Evolutionary conservation across 129 eudicot genomes (phyloP).

Genomic region (Silybum marianum): DNA sequence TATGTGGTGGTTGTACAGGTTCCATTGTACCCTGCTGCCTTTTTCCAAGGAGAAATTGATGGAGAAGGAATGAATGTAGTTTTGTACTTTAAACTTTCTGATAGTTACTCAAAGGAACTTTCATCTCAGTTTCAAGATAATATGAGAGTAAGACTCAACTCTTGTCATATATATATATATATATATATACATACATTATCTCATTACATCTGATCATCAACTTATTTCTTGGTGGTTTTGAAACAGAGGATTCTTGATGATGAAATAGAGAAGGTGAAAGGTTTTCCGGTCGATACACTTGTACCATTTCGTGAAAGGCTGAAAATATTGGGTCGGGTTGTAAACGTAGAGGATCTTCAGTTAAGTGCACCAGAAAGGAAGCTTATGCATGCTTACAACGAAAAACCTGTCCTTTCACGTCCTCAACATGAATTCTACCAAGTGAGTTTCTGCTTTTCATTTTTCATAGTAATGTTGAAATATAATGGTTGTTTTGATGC

Average conservation of each 20-base stretch:
- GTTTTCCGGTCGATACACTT: constrained; percentile 69
- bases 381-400: constrained; percentile 90
- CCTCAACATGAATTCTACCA: constrained; percentile 91
- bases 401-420: constrained; percentile 95
- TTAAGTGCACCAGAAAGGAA: constrained; percentile 81
- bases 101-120: constrained; percentile 74
- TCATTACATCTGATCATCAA: neutral
- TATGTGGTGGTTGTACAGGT: constrained; percentile 44
- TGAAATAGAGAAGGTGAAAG: constrained; percentile 86
- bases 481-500: too few relatives aligned
- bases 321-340: constrained; percentile 93
- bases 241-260: constrained; percentile 74
- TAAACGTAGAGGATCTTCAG: constrained; percentile 87
- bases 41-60: constrained; percentile 84
- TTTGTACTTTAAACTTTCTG: constrained; percentile 83
- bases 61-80: constrained; percentile 95
- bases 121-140: constrained; percentile 78
- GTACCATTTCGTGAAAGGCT: constrained; percentile 88
- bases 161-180: neutral
- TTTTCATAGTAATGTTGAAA: neutral
- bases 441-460: constrained; percentile 44
- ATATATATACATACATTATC: neutral
- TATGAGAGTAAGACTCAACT: constrained; percentile 62
- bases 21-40: constrained; percentile 82
- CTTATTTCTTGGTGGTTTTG: neutral